Percentiles rank a stretch among this genome's conserved stretches.
Conservation (phyloP, 2,329 filamentous ascomycete genomes). For the Trichoderma sp. region DNA sequence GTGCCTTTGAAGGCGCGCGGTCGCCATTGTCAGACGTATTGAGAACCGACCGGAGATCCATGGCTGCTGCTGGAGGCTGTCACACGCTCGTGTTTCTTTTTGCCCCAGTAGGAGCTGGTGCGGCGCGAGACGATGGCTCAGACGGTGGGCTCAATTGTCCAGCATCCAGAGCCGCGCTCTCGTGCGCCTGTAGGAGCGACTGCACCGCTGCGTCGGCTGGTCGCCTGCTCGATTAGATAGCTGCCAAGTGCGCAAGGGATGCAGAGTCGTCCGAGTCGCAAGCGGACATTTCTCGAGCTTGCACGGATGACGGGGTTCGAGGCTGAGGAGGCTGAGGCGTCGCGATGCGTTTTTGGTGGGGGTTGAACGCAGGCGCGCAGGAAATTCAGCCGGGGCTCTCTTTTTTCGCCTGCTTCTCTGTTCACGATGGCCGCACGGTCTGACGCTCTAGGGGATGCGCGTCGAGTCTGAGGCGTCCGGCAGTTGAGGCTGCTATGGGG, state of each 20-base stretch:
- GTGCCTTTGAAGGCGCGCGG: conserved; percentile 41
- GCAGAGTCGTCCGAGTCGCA: conserved; percentile 32
- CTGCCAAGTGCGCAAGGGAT: conserved; percentile 29
- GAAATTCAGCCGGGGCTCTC: conserved; percentile 12
- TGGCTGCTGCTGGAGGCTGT: conserved; percentile 34
- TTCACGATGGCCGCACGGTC: background rate
- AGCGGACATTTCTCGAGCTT: conserved; percentile 37
- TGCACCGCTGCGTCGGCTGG: conserved; percentile 4
- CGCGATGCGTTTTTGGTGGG: conserved; percentile 28
- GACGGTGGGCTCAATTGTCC: conserved; percentile 25
- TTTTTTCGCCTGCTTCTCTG: background rate
- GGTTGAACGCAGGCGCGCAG: conserved; percentile 23
- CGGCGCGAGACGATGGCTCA: conserved; percentile 27
- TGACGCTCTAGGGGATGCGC: conserved; percentile 24
- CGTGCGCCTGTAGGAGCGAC: conserved; percentile 27
- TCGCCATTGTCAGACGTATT: conserved; percentile 56
- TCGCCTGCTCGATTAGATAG: conserved; percentile 18
- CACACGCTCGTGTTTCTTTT: conserved; percentile 14
- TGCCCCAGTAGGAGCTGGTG: background rate
- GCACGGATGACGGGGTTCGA: conserved; percentile 23
- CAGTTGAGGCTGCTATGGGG: conserved; percentile 5
- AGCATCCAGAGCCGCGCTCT: conserved; percentile 18
- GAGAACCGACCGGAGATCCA: conserved; percentile 60
- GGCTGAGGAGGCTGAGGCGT: conserved; percentile 27
- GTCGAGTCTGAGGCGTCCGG: conserved; percentile 17